Conservation (phyloP, 2,329 filamentous ascomycete genomes). For the Fonsecaea monophora region DNA sequence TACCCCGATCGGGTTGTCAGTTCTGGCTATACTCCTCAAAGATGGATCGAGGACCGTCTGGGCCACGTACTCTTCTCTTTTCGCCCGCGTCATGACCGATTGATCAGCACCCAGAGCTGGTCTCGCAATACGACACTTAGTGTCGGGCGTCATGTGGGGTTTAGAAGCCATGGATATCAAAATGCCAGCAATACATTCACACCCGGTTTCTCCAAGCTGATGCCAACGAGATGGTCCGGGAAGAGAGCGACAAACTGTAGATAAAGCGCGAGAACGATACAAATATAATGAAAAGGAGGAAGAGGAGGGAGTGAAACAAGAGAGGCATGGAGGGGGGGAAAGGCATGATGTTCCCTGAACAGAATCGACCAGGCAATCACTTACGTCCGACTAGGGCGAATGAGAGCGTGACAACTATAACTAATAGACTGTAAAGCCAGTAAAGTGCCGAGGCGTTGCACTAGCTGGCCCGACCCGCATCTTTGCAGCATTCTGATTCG, state of each 20-base stretch:
- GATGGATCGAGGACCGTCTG: neutral
- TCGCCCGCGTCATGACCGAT: neutral
- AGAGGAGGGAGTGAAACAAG: slow-evolving; percentile 5
- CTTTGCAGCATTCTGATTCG: slow-evolving; percentile 4
- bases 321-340: neutral
- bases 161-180: neutral
- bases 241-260: neutral
- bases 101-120: neutral
- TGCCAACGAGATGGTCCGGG: neutral
- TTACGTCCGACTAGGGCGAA: neutral
- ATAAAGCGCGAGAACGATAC: neutral
- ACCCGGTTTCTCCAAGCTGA: neutral
- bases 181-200: neutral
- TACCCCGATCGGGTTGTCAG: no score
- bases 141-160: neutral
- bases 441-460: neutral
- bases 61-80: slow-evolving; percentile 5
- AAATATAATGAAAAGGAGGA: slow-evolving; percentile 7
- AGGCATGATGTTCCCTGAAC: neutral
- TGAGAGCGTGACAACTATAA: neutral
- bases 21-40: neutral
- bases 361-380: slow-evolving; percentile 8
- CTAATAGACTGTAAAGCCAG: neutral
- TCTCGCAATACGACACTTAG: neutral
- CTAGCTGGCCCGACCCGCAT: neutral